Conservation (phyloP, 768 basidiomycete genomes). For the Austroboletus eburneus region DNA sequence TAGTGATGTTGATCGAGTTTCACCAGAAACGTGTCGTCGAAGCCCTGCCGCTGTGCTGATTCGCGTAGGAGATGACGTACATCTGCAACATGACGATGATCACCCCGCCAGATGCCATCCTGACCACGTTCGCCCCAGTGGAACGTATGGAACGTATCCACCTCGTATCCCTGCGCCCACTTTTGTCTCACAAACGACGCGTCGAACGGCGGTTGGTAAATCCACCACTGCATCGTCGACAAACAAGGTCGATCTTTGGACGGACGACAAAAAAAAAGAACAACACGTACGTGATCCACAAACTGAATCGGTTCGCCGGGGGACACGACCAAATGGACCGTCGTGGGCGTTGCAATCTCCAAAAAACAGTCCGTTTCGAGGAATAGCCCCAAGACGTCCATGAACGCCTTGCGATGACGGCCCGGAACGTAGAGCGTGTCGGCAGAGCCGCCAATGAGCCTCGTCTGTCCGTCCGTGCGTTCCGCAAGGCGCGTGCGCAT, state of each 20-base stretch:
- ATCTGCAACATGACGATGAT: slow-evolving; percentile 34
- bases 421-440: slow-evolving; percentile 50
- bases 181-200: slow-evolving; percentile 42
- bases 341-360: slow-evolving; percentile 46
- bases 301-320: slow-evolving; percentile 39
- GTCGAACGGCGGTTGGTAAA: slow-evolving; percentile 44
- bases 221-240: slow-evolving; percentile 42
- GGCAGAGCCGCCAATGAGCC: slow-evolving; percentile 44
- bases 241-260: background rate
- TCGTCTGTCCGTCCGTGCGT: slow-evolving; percentile 31
- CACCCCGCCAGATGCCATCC: slow-evolving; percentile 34
- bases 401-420: slow-evolving; percentile 35
- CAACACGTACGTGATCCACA: slow-evolving; percentile 42
- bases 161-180: slow-evolving; percentile 44
- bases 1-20: background rate
- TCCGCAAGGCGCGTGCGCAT: slow-evolving; percentile 38
- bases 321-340: slow-evolving; percentile 40
- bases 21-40: slow-evolving; percentile 26
- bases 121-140: slow-evolving; percentile 42
- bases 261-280: background rate
- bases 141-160: slow-evolving; percentile 50
- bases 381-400: slow-evolving; percentile 41
- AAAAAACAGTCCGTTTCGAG: slow-evolving; percentile 47
- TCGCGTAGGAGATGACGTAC: slow-evolving; percentile 35
- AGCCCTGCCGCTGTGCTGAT: slow-evolving; percentile 37